These are phyloP conservation scores for Claviceps africana DNA, from an alignment of 2,329 filamentous ascomycete genomes.

Conservation along the genomic window DNA sequence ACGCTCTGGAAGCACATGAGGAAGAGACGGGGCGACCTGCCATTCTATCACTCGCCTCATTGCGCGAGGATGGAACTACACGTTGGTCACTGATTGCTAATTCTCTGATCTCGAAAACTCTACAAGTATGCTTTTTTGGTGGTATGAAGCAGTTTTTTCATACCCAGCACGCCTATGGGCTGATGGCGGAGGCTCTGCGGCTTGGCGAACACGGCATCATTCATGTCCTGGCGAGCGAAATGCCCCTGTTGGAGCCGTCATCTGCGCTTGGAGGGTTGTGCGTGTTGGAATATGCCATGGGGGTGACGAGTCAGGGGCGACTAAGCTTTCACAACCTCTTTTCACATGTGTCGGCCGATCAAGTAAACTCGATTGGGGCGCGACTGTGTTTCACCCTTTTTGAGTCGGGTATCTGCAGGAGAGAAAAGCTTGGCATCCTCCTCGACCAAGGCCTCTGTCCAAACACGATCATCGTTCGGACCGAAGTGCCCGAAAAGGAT, in stretches of 20 bases:
- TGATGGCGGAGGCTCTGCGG: background rate
- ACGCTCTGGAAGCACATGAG: background rate
- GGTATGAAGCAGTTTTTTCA: background rate
- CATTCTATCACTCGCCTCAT: conserved; percentile 1
- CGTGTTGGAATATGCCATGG: background rate
- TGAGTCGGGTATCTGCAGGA: background rate
- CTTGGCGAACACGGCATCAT: background rate
- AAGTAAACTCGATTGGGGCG: background rate
- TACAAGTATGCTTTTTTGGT: background rate
- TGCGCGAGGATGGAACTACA: background rate
- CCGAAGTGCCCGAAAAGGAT: background rate
- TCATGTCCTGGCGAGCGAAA: background rate
- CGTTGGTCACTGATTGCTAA: background rate
- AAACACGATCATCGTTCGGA: background rate
- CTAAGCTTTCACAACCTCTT: background rate
- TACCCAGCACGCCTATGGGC: background rate
- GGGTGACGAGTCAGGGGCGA: background rate
- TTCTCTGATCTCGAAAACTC: background rate
- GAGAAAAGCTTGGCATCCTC: background rate
- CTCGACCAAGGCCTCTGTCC: background rate
- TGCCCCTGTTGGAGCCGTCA: background rate
- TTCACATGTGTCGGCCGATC: background rate
- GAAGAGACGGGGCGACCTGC: conserved; percentile 1
- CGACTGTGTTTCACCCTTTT: background rate
- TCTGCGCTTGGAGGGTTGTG: background rate